phyloP scores from a whole-genome alignment of 2,329 filamentous ascomycete genomes.

The Dactylellina cionopaga region DNA sequence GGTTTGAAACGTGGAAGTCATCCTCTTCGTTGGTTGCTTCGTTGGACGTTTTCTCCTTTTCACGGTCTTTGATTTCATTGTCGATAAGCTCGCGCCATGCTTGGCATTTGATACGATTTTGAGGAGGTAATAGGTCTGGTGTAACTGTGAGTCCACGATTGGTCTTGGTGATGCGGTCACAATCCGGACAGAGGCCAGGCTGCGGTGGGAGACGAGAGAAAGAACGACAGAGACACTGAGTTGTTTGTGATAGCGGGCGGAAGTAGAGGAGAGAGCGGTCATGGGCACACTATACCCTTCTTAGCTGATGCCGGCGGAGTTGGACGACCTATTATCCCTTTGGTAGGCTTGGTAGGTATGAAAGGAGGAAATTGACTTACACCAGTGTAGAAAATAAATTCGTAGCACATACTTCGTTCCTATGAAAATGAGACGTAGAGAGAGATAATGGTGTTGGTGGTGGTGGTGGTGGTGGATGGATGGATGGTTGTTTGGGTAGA shows the following conservation, averaged over 20 bases:
- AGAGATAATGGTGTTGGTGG: too few relatives aligned
- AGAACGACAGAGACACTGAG: slow-evolving; percentile 27
- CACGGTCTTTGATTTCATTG: slow-evolving; percentile 29
- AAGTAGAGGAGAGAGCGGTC: slow-evolving; percentile 43
- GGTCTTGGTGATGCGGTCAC: slow-evolving; percentile 29
- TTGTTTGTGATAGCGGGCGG: slow-evolving; percentile 20
- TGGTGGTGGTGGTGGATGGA: too few relatives aligned
- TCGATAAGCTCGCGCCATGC: slow-evolving; percentile 31
- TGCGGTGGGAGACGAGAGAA: slow-evolving; percentile 26
- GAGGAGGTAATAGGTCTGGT: slow-evolving; percentile 22
- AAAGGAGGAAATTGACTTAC: slow-evolving; percentile 5
- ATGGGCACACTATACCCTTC: slow-evolving; percentile 42
- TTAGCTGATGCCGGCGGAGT: too few relatives aligned
- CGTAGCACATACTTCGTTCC: slow-evolving; percentile 52
- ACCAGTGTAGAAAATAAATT: slow-evolving; percentile 30
- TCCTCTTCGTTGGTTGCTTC: not conserved
- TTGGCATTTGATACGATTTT: slow-evolving; percentile 26
- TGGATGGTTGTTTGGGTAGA: too few relatives aligned
- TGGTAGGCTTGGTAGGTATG: not conserved
- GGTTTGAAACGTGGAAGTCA: not conserved
- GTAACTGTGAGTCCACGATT: not conserved
- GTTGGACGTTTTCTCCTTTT: not conserved
- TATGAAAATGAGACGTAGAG: too few relatives aligned
- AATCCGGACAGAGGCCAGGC: slow-evolving; percentile 21
- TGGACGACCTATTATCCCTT: not conserved